Evolutionary conservation across 495 filamentous ascomycete genomes (phyloP).

Genomic region (Glarea lozoyensis): DNA sequence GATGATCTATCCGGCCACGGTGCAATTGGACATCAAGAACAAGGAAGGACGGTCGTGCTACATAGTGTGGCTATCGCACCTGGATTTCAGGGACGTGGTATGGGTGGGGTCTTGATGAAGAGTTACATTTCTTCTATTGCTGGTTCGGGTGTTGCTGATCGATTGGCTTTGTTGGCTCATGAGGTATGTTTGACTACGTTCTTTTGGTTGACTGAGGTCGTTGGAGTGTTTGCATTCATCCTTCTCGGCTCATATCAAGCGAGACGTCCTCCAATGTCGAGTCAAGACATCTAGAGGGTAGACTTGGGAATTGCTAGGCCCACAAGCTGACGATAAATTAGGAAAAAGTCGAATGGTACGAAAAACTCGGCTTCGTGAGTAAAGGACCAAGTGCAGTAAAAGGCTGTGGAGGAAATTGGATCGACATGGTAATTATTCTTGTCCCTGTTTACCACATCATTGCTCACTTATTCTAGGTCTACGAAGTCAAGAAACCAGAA

Average conservation of each 20-base stretch:
- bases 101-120: constrained; percentile 70
- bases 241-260: neutral
- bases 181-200: constrained; percentile 42
- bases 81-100: constrained; percentile 59
- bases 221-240: neutral
- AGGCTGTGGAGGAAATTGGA: constrained; percentile 77
- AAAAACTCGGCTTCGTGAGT: constrained; percentile 63
- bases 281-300: too few species aligned
- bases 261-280: too few species aligned
- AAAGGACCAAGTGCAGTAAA: constrained; percentile 51
- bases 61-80: constrained; percentile 78
- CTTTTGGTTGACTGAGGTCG: neutral
- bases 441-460: neutral
- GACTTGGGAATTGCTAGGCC: too few species aligned
- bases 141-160: constrained; percentile 55
- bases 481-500: constrained; percentile 13
- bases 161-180: constrained; percentile 70
- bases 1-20: constrained; percentile 23
- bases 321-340: constrained; percentile 5
- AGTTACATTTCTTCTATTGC: constrained; percentile 61
- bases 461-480: constrained; percentile 6
- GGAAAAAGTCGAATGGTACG: constrained; percentile 62
- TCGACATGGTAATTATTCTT: constrained; percentile 48
- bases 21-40: constrained; percentile 52
- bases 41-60: constrained; percentile 64